phyloP scores from a whole-genome alignment of 2,329 filamentous ascomycete species.

The Cadophora malorum region DNA sequence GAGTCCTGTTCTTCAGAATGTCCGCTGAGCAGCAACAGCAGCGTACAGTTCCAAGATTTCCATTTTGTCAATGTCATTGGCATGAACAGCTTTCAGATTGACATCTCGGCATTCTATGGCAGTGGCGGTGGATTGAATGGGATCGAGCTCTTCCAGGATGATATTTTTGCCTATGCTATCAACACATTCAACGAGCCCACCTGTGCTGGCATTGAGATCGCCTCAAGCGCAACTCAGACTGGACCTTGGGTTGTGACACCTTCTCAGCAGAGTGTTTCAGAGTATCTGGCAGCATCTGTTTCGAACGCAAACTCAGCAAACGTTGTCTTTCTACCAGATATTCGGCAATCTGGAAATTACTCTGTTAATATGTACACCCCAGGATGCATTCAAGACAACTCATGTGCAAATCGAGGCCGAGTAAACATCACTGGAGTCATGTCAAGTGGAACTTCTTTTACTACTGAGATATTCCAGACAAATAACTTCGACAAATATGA shows the following conservation, averaged over 20 bases:
- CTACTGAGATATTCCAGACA: slow-evolving; percentile 79
- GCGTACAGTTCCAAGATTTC: slow-evolving; percentile 82
- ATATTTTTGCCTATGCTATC: slow-evolving; percentile 86
- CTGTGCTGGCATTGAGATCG: slow-evolving; percentile 70
- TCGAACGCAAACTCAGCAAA: slow-evolving; percentile 64
- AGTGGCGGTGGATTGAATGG: slow-evolving; percentile 83
- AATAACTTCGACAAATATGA: slow-evolving; percentile 98
- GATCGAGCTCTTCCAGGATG: slow-evolving; percentile 85
- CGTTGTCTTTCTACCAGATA: slow-evolving; percentile 82
- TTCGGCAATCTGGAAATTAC: slow-evolving; percentile 90
- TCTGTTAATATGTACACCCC: slow-evolving; percentile 91
- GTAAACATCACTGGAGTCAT: slow-evolving; percentile 82
- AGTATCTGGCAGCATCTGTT: slow-evolving; percentile 77
- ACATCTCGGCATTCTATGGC: slow-evolving; percentile 89
- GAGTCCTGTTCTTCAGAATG: slow-evolving; percentile 81
- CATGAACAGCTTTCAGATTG: slow-evolving; percentile 86
- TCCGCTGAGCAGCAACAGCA: slow-evolving; percentile 76
- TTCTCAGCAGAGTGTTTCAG: slow-evolving; percentile 71
- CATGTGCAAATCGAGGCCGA: slow-evolving; percentile 77
- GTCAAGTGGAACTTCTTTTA: slow-evolving; percentile 60
- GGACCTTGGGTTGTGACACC: slow-evolving; percentile 77
- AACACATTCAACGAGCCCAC: slow-evolving; percentile 86
- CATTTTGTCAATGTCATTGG: slow-evolving; percentile 86
- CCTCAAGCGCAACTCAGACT: slow-evolving; percentile 70
- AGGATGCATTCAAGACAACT: slow-evolving; percentile 81